A percentile compares a stretch with the other conserved stretches of the same genome.
phyloP scores from a whole-genome alignment of 1,284 basidiomycete species.

The Pseudozyma tsukubaensis region DNA sequence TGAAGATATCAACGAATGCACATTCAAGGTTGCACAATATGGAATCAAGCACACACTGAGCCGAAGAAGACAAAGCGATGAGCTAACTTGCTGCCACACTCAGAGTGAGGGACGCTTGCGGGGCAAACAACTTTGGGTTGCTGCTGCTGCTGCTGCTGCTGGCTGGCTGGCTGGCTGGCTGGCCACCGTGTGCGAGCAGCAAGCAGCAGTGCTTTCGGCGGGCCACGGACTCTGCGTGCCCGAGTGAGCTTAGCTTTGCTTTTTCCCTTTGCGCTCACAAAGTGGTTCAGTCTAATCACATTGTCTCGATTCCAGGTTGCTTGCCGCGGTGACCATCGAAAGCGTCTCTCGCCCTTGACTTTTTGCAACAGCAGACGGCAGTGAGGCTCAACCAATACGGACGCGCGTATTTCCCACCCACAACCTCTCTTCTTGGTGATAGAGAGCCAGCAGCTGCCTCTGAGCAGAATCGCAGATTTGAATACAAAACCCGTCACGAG shows the following conservation, averaged over 20 bases:
- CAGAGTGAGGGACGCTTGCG: conserved; percentile 22
- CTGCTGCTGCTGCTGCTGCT: too few species aligned
- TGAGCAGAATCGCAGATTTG: too few species aligned
- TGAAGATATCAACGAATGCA: conserved; percentile 8
- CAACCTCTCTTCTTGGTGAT: too few species aligned
- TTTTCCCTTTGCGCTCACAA: too few species aligned
- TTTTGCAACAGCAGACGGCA: not conserved
- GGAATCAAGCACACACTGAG: not conserved
- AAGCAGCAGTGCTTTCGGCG: too few species aligned
- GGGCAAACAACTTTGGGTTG: conserved; percentile 19
- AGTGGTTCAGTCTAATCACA: too few species aligned
- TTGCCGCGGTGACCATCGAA: not conserved
- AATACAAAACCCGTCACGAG: not conserved
- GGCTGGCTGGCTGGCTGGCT: not conserved
- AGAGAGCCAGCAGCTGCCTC: too few species aligned
- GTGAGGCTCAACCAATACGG: conserved; percentile 28
- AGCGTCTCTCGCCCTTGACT: not conserved
- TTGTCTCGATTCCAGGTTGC: not conserved
- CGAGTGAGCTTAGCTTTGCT: too few species aligned
- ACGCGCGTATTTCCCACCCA: conserved; percentile 18
- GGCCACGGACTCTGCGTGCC: too few species aligned
- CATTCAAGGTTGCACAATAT: not conserved
- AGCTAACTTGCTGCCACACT: conserved; percentile 13
- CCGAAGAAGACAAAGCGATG: not conserved
- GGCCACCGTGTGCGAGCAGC: not conserved